Evolutionary conservation across 345 rosid genomes (phyloP).

Genomic region (Cardamine occulta): DNA sequence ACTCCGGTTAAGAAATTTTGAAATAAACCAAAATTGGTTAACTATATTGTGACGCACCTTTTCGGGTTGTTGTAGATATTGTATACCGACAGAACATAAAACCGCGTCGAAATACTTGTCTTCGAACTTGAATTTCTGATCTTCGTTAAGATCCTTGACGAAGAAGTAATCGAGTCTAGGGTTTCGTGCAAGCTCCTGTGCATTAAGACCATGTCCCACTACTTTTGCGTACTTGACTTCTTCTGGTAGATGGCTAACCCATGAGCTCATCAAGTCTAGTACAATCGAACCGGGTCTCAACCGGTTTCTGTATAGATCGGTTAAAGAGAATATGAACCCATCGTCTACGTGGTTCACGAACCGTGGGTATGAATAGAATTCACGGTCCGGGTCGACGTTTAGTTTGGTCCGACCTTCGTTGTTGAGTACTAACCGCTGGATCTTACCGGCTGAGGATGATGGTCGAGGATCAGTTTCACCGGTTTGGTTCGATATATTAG

Average conservation of each 20-base stretch:
- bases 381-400: constrained; percentile 57
- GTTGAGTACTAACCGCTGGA: constrained; percentile 70
- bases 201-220: constrained; percentile 91
- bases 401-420: constrained; percentile 72
- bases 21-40: constrained; percentile 11
- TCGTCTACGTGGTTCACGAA: constrained; percentile 88
- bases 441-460: constrained; percentile 60
- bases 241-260: constrained; percentile 85
- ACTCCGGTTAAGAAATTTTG: background rate
- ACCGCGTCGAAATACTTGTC: constrained; percentile 73
- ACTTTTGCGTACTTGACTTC: constrained; percentile 70
- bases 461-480: constrained; percentile 19
- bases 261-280: constrained; percentile 90
- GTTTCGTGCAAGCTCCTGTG: constrained; percentile 76
- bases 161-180: constrained; percentile 46
- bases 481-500: constrained; percentile 43
- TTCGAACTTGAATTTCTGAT: constrained; percentile 59
- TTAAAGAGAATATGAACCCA: constrained; percentile 67
- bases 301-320: constrained; percentile 63
- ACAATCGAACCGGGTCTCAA: constrained; percentile 68
- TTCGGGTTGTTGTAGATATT: constrained; percentile 87
- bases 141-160: constrained; percentile 67
- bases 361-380: constrained; percentile 77
- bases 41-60: constrained; percentile 49
- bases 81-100: constrained; percentile 78